Evolutionary conservation across 2,329 filamentous ascomycete genomes (phyloP).

Genomic region (Ascochyta fabae): DNA sequence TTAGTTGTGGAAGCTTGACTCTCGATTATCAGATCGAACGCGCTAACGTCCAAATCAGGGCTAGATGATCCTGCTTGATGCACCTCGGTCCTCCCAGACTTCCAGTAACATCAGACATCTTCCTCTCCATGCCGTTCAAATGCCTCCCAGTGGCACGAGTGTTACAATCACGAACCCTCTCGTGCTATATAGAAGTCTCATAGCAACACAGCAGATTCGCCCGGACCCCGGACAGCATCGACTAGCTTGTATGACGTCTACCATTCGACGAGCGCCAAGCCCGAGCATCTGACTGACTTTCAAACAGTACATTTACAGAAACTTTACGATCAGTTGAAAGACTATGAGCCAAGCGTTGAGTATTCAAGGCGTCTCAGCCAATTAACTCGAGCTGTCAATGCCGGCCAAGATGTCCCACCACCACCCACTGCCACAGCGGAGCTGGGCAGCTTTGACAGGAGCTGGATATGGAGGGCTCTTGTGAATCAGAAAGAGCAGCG

Average conservation of each 20-base stretch:
- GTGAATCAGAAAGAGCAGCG: conserved; percentile 61
- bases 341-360: conserved; percentile 75
- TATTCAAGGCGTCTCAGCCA: conserved; percentile 71
- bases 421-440: conserved; percentile 41
- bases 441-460: conserved; percentile 34
- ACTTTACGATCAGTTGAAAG: conserved; percentile 75
- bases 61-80: conserved; percentile 20
- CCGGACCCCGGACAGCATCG: conserved; percentile 76
- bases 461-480: conserved; percentile 62
- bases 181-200: conserved; percentile 74
- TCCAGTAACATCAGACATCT: conserved; percentile 15
- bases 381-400: conserved; percentile 57
- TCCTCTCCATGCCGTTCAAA: conserved; percentile 21
- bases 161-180: conserved; percentile 70
- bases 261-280: conserved; percentile 33
- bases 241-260: conserved; percentile 54
- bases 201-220: conserved; percentile 69
- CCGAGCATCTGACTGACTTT: conserved; percentile 17
- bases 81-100: conserved; percentile 23
- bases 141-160: conserved; percentile 47
- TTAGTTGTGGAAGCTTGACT: no score
- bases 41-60: conserved; percentile 31
- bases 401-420: conserved; percentile 29
- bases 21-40: conserved; percentile 22
- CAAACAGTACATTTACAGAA: conserved; percentile 74